Evolutionary conservation across 2,329 filamentous ascomycete genomes (phyloP).

Genomic region (Trichoderma afroharzianum): DNA sequence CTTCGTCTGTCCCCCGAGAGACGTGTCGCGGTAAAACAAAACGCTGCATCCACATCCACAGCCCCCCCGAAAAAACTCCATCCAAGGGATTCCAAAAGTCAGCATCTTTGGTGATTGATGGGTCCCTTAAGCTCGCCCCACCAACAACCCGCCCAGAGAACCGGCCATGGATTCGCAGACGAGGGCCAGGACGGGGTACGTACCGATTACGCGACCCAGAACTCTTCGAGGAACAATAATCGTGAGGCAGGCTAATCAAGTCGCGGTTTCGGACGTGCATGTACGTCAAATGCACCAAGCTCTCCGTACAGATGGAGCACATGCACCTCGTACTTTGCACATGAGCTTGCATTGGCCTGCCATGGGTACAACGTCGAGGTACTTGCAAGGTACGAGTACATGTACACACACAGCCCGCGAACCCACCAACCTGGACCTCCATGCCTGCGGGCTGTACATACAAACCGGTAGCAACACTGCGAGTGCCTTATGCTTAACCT

Average conservation of each 20-base stretch:
- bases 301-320: background rate
- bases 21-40: background rate
- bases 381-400: background rate
- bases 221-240: background rate
- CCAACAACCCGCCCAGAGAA: background rate
- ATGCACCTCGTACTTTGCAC: background rate
- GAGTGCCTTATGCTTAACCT: background rate
- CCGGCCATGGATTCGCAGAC: background rate
- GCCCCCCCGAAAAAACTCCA: constrained; percentile 7
- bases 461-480: background rate
- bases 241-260: background rate
- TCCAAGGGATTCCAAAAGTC: background rate
- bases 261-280: background rate
- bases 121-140: background rate
- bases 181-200: background rate
- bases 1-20: background rate
- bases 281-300: background rate
- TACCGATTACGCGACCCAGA: background rate
- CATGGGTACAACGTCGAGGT: background rate
- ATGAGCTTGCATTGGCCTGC: constrained; percentile 1
- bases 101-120: constrained; percentile 14
- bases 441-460: background rate
- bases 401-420: background rate
- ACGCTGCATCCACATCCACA: background rate
- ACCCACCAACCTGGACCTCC: background rate